Evolutionary conservation across 2,329 filamentous ascomycete genomes (phyloP).

Genomic region (Cytospora schulzeri): DNA sequence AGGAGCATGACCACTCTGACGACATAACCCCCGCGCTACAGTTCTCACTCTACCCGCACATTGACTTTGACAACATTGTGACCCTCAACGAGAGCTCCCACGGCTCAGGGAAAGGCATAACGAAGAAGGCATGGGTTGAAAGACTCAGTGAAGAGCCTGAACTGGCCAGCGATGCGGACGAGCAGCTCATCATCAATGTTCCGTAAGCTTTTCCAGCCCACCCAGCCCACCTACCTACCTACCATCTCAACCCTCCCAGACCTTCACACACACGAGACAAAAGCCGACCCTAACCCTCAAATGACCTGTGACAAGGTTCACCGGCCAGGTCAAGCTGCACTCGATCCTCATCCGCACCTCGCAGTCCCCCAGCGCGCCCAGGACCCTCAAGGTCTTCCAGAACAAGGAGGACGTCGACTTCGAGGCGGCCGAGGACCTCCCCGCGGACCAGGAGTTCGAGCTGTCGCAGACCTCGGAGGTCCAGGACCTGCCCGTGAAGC

Average conservation of each 20-base stretch:
- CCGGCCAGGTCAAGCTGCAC: slow-evolving; percentile 90
- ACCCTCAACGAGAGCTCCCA: slow-evolving; percentile 80
- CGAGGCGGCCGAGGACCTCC: slow-evolving; percentile 66
- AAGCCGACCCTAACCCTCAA: neutral
- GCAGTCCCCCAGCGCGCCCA: slow-evolving; percentile 68
- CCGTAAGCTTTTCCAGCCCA: slow-evolving; percentile 63
- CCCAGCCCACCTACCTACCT: neutral
- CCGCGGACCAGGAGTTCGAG: slow-evolving; percentile 74
- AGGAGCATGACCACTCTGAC: slow-evolving; percentile 83
- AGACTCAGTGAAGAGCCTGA: slow-evolving; percentile 71
- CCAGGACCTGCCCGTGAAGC: slow-evolving; percentile 84
- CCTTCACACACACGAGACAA: slow-evolving; percentile 12
- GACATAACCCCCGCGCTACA: slow-evolving; percentile 92
- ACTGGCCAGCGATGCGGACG: slow-evolving; percentile 83
- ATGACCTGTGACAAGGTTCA: slow-evolving; percentile 65
- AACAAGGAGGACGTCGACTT: slow-evolving; percentile 92
- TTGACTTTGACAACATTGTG: slow-evolving; percentile 82
- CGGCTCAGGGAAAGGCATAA: slow-evolving; percentile 70
- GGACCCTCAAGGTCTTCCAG: slow-evolving; percentile 82
- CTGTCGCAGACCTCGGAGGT: slow-evolving; percentile 78
- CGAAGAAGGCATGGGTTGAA: slow-evolving; percentile 91
- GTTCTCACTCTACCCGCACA: slow-evolving; percentile 86
- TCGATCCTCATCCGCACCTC: slow-evolving; percentile 84
- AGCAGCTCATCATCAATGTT: slow-evolving; percentile 89
- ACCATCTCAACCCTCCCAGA: neutral